These are phyloP conservation scores for Ogataea pignaliae DNA, from an alignment of 805 yeast species.

Conservation along the genomic window DNA sequence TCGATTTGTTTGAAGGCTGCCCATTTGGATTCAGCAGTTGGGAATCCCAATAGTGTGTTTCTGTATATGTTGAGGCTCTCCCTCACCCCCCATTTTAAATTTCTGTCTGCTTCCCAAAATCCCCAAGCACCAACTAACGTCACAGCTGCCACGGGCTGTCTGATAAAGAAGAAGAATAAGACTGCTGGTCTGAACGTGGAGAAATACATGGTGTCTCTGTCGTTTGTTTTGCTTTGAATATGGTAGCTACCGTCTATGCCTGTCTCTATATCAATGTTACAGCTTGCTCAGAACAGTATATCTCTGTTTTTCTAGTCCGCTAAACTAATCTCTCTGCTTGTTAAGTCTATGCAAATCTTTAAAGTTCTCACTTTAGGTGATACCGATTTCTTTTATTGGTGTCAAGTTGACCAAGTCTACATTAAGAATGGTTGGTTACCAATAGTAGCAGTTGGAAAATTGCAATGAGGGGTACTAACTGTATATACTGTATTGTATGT, in stretches of 20 bases:
- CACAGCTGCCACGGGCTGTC: constrained; percentile 35
- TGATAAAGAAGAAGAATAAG: constrained; percentile 31
- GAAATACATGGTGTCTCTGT: constrained; percentile 15
- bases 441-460: too few species aligned
- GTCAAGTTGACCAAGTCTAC: too few species aligned
- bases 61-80: constrained; percentile 23
- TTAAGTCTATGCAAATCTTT: too few species aligned
- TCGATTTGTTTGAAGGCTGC: constrained; percentile 30
- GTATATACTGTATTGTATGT: too few species aligned
- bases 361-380: too few species aligned
- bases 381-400: too few species aligned
- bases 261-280: too few species aligned
- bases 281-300: too few species aligned
- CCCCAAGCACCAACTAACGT: constrained; percentile 28
- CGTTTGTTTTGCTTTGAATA: background rate
- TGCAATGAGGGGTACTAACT: too few species aligned
- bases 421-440: too few species aligned
- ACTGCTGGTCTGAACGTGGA: constrained; percentile 34
- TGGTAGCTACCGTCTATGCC: background rate
- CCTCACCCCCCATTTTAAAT: constrained; percentile 29
- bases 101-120: constrained; percentile 34
- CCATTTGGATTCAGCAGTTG: constrained; percentile 28
- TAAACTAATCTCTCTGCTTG: too few species aligned
- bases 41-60: constrained; percentile 29
- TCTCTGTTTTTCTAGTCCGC: too few species aligned